Conservation (phyloP, 2,329 filamentous ascomycete genomes). For the Microcera coccophila region DNA sequence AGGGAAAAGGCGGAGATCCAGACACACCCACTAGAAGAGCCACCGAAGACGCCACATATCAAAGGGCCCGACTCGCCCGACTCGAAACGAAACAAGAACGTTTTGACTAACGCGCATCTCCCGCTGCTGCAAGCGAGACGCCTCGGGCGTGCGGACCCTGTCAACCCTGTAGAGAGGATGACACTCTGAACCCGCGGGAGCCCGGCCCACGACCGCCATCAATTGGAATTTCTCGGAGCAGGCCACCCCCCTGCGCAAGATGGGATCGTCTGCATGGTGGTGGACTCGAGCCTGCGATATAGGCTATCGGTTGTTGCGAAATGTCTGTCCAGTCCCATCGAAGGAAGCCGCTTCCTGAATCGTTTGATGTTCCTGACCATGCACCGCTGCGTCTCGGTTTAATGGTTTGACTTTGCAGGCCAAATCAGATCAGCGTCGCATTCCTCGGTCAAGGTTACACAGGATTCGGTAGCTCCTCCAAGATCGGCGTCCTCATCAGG, state of each 20-base stretch:
- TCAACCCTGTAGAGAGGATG: no score
- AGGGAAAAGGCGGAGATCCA: background rate
- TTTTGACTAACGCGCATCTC: background rate
- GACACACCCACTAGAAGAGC: background rate
- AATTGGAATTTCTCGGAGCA: background rate
- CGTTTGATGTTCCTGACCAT: no score
- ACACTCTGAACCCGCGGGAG: no score
- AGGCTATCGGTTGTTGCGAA: constrained; percentile 13
- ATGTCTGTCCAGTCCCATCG: no score
- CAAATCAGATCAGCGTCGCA: no score
- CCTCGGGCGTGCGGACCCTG: background rate
- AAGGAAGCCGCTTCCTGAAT: no score
- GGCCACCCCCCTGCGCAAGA: background rate
- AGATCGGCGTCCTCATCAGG: no score
- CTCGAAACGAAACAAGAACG: background rate
- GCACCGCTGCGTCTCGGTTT: no score
- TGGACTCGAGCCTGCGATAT: constrained; percentile 9
- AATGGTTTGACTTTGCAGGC: no score
- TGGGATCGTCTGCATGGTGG: background rate
- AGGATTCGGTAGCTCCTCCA: no score
- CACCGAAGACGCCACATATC: background rate
- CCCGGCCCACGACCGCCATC: background rate
- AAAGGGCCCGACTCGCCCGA: background rate
- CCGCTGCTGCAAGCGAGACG: background rate
- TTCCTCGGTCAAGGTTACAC: no score